These are phyloP conservation scores for Kwoniella newhampshirensis DNA, from an alignment of 768 basidiomycete species.

Conservation along the genomic window DNA sequence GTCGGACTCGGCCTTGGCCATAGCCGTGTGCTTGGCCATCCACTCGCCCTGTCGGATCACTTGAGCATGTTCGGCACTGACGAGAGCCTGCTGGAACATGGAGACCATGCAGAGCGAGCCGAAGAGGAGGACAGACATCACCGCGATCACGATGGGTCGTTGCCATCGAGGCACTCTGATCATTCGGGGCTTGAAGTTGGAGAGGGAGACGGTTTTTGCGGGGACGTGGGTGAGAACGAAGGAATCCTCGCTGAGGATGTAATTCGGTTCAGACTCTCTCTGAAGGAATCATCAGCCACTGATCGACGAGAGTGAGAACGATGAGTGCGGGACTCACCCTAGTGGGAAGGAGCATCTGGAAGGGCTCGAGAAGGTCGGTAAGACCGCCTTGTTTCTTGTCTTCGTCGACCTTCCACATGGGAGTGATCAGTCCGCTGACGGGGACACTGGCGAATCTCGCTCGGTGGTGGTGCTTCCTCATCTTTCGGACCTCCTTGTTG, in stretches of 20 bases:
- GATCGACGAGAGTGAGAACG: not conserved
- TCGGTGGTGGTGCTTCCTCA: constrained; percentile 25
- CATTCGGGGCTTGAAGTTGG: constrained; percentile 21
- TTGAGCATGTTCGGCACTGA: constrained; percentile 17
- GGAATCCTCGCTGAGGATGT: constrained; percentile 25
- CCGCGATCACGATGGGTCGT: constrained; percentile 23
- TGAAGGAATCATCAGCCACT: not conserved
- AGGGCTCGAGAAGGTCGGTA: constrained; percentile 18
- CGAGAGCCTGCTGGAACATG: constrained; percentile 23
- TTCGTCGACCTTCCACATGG: constrained; percentile 28
- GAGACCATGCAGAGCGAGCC: constrained; percentile 27
- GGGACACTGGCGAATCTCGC: constrained; percentile 70
- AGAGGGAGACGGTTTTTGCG: constrained; percentile 19
- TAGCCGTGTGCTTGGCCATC: constrained; percentile 21
- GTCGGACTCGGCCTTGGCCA: constrained; percentile 22
- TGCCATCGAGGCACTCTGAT: constrained; percentile 25
- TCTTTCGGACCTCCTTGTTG: constrained; percentile 13
- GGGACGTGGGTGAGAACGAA: constrained; percentile 28
- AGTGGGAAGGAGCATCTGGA: constrained; percentile 13
- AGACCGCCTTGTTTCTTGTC: constrained; percentile 12
- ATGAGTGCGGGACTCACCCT: constrained; percentile 2
- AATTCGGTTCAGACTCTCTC: constrained; percentile 20
- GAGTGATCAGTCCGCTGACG: constrained; percentile 22
- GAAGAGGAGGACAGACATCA: constrained; percentile 28
- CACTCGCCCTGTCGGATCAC: constrained; percentile 20